These are phyloP conservation scores for Colletotrichum euphorbiae DNA, from an alignment of 2,329 filamentous ascomycete genomes.

Conservation along the genomic window DNA sequence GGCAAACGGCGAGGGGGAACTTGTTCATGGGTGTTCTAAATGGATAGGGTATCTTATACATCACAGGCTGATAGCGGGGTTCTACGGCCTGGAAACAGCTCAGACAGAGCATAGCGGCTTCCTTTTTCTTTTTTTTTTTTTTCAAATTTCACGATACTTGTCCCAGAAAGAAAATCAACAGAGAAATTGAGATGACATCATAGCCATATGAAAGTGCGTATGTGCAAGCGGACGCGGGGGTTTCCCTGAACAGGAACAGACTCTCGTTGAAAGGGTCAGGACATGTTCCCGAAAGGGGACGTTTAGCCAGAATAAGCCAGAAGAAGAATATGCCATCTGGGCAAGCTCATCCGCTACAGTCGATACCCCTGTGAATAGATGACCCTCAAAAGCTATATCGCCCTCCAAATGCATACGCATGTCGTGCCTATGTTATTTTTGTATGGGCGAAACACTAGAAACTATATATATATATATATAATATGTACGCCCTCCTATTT, in stretches of 20 bases:
- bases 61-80: slow-evolving; percentile 34
- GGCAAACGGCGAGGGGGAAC: background rate
- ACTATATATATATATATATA: too few species aligned
- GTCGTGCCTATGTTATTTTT: too few species aligned
- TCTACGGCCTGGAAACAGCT: slow-evolving; percentile 35
- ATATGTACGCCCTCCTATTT: too few species aligned
- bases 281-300: background rate
- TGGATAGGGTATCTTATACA: slow-evolving; percentile 4
- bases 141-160: slow-evolving; percentile 12
- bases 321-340: too few species aligned
- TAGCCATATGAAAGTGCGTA: too few species aligned
- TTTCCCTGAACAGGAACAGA: slow-evolving; percentile 2
- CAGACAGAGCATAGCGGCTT: slow-evolving; percentile 20
- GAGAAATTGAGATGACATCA: slow-evolving; percentile 9
- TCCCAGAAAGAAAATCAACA: background rate
- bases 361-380: too few species aligned
- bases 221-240: background rate
- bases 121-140: too few species aligned
- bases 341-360: too few species aligned
- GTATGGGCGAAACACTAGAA: too few species aligned
- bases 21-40: slow-evolving; percentile 18
- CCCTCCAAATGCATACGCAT: too few species aligned
- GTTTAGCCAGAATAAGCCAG: too few species aligned
- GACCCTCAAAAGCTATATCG: too few species aligned
- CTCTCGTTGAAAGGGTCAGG: background rate